Evolutionary conservation across 192 early-diverging fungal species (phyloP).

Genomic region (Podila epicladia): DNA sequence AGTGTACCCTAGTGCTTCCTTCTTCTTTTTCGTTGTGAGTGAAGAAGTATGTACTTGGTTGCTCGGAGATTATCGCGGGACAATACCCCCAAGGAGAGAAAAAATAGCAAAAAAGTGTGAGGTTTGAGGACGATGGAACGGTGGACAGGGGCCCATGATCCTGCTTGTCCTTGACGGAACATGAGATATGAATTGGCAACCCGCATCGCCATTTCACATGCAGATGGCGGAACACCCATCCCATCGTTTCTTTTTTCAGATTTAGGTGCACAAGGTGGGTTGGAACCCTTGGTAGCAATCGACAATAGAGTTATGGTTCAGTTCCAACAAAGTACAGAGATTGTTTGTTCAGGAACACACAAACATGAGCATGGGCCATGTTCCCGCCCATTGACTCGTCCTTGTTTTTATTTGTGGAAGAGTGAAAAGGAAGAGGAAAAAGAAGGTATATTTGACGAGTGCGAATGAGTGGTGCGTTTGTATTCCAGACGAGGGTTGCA

Average conservation of each 20-base stretch:
- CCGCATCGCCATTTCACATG: constrained; percentile 2
- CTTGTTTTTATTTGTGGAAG: no score
- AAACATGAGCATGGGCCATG: no score
- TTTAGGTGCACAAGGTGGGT: not conserved
- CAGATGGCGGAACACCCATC: not conserved
- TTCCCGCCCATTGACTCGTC: no score
- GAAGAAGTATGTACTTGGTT: not conserved
- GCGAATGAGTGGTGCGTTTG: not conserved
- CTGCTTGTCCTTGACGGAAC: not conserved
- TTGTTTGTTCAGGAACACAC: no score
- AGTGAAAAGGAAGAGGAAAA: not conserved
- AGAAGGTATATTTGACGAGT: not conserved
- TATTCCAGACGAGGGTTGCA: not conserved
- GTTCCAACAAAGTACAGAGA: no score
- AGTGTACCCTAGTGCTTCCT: no score
- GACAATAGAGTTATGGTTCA: no score
- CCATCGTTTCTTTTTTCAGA: not conserved
- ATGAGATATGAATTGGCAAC: not conserved
- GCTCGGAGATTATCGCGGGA: not conserved
- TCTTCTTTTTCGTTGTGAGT: no score
- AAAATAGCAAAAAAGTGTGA: not conserved
- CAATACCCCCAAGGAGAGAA: not conserved
- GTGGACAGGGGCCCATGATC: not conserved
- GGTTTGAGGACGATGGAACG: not conserved
- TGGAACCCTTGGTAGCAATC: not conserved